phyloP scores from a whole-genome alignment of 768 basidiomycete species.

The Podaxis carcinomalis region DNA sequence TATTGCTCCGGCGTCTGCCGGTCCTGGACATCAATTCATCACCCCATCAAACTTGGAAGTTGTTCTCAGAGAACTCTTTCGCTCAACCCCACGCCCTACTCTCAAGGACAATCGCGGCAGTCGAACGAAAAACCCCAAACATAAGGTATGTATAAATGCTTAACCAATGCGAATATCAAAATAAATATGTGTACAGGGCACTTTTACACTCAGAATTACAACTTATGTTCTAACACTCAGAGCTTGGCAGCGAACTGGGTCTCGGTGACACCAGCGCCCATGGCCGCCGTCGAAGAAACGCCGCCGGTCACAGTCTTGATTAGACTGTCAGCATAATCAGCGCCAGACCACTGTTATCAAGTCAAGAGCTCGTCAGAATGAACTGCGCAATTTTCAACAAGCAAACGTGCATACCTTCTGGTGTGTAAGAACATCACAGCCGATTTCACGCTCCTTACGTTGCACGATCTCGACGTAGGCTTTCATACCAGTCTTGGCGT shows the following conservation, averaged over 20 bases:
- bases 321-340: slow-evolving; percentile 86
- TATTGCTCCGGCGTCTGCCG: slow-evolving; percentile 8
- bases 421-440: slow-evolving; percentile 95
- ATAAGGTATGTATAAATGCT: slow-evolving; percentile 4
- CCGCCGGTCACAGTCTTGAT: slow-evolving; percentile 98
- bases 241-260: slow-evolving; percentile 62
- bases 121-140: background rate
- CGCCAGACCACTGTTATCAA: slow-evolving; percentile 79
- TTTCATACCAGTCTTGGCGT: slow-evolving; percentile 95
- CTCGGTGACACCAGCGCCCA: slow-evolving; percentile 96
- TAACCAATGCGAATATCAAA: slow-evolving; percentile 4
- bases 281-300: slow-evolving; percentile 96
- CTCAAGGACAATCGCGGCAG: background rate
- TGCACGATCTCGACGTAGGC: slow-evolving; percentile 97
- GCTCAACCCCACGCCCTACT: background rate
- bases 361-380: slow-evolving; percentile 14
- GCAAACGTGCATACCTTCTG: slow-evolving; percentile 66
- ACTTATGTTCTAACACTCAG: slow-evolving; percentile 17
- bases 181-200: slow-evolving; percentile 15
- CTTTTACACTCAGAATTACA: slow-evolving; percentile 18
- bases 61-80: background rate
- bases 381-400: background rate
- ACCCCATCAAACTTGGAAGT: background rate
- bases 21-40: background rate
- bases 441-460: slow-evolving; percentile 86